Conservation (phyloP, 176 grass and related monocot species). For the Zizania latifolia region DNA sequence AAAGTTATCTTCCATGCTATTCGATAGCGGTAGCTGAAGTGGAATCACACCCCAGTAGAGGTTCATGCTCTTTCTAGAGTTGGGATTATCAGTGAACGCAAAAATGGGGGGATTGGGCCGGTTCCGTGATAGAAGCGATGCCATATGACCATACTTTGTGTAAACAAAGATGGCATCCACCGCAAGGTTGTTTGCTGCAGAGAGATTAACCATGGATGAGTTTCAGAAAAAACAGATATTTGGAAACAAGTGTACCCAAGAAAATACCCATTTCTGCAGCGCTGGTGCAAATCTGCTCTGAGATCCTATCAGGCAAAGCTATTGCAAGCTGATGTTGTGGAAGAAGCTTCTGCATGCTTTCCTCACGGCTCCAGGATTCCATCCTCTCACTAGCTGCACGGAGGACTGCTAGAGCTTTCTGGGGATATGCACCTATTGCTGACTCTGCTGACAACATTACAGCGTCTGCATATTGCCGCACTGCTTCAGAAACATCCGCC, state of each 20-base stretch:
- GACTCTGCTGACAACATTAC: slow-evolving; percentile 73
- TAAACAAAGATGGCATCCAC: slow-evolving; percentile 74
- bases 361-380: slow-evolving; percentile 56
- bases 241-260: neutral
- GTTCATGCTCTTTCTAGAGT: slow-evolving; percentile 63
- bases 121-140: slow-evolving; percentile 47
- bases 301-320: slow-evolving; percentile 43
- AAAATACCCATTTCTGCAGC: slow-evolving; percentile 64
- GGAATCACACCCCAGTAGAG: slow-evolving; percentile 63
- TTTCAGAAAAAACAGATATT: neutral
- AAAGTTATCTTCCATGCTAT: slow-evolving; percentile 55
- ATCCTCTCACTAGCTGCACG: slow-evolving; percentile 43
- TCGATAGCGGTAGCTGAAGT: slow-evolving; percentile 32
- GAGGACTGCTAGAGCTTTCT: slow-evolving; percentile 62
- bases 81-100: slow-evolving; percentile 49
- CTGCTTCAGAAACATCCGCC: slow-evolving; percentile 66
- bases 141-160: slow-evolving; percentile 68
- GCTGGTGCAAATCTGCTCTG: slow-evolving; percentile 54
- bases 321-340: slow-evolving; percentile 41
- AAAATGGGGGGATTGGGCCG: slow-evolving; percentile 61
- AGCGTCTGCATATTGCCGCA: slow-evolving; percentile 57
- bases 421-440: slow-evolving; percentile 51
- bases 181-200: slow-evolving; percentile 59
- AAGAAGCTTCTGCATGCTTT: slow-evolving; percentile 45
- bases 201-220: neutral